phyloP scores from a whole-genome alignment of 1,284 basidiomycete species.

The Apiotrichum mycotoxinovorans region DNA sequence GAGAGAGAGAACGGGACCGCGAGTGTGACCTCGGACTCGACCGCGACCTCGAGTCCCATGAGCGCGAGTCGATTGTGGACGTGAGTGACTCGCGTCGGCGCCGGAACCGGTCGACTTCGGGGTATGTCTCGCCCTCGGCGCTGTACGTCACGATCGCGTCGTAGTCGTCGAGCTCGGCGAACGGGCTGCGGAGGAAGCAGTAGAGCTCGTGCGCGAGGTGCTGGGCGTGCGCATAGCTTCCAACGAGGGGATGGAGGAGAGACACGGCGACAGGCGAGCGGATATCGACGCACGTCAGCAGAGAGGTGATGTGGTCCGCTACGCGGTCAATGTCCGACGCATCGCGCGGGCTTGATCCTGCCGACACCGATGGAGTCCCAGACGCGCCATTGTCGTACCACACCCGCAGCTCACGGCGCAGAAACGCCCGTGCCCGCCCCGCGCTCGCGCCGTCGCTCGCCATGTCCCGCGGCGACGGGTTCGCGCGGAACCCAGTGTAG shows the following conservation, averaged over 20 bases:
- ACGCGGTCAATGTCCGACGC: constrained; percentile 66
- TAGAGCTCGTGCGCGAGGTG: constrained; percentile 90
- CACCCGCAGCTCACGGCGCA: constrained; percentile 76
- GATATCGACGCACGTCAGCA: constrained; percentile 83
- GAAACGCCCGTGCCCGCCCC: constrained; percentile 65
- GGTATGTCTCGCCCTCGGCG: not conserved
- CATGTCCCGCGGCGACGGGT: constrained; percentile 67
- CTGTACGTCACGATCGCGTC: constrained; percentile 67
- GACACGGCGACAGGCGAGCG: constrained; percentile 78
- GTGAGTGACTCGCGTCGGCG: constrained; percentile 1
- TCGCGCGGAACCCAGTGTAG: constrained; percentile 73
- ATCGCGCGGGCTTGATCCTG: not conserved
- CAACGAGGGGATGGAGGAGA: constrained; percentile 72
- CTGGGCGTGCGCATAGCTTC: constrained; percentile 63
- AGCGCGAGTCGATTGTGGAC: not conserved
- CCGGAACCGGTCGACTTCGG: not conserved
- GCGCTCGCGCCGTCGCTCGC: constrained; percentile 6
- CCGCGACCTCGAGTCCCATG: constrained; percentile 1
- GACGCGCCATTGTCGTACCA: constrained; percentile 54
- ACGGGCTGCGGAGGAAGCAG: constrained; percentile 77
- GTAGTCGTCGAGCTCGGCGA: constrained; percentile 70
- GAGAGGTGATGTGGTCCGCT: constrained; percentile 68
- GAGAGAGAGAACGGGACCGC: constrained; percentile 5
- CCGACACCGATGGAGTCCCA: not conserved
- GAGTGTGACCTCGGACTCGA: not conserved